These are phyloP conservation scores for Globisporangium abappressorium DNA, from an alignment of 352 stramenopile species.

Conservation along the genomic window DNA sequence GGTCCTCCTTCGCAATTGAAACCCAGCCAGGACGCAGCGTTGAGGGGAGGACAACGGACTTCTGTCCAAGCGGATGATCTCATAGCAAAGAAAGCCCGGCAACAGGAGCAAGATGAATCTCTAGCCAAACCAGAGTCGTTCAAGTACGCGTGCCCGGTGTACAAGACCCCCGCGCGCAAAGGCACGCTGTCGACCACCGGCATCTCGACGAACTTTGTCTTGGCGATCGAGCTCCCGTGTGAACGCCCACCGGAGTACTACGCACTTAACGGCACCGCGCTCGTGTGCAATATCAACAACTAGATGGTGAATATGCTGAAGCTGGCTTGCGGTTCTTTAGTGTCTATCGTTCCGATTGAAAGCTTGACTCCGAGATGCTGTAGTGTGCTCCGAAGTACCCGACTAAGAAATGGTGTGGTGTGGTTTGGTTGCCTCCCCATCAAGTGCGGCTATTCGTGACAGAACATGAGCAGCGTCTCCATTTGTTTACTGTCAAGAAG, in stretches of 20 bases:
- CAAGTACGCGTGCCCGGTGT: conserved; percentile 89
- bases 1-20: background rate
- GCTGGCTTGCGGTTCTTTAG: background rate
- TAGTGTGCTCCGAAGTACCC: background rate
- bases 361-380: background rate
- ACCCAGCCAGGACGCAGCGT: background rate
- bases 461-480: background rate
- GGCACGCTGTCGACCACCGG: conserved; percentile 91
- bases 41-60: background rate
- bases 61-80: background rate
- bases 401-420: background rate
- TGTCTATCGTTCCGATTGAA: background rate
- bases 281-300: conserved; percentile 65
- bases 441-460: background rate
- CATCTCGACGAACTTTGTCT: conserved; percentile 92
- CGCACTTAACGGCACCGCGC: conserved; percentile 87
- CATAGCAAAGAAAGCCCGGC: background rate
- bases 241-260: conserved; percentile 75
- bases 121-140: background rate
- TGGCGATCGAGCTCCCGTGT: conserved; percentile 86
- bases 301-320: background rate
- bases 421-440: background rate
- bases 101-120: background rate
- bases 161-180: conserved; percentile 89
- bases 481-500: background rate